phyloP scores from a whole-genome alignment of 2,329 filamentous ascomycete species.

The Chrysoporthe cubensis region DNA sequence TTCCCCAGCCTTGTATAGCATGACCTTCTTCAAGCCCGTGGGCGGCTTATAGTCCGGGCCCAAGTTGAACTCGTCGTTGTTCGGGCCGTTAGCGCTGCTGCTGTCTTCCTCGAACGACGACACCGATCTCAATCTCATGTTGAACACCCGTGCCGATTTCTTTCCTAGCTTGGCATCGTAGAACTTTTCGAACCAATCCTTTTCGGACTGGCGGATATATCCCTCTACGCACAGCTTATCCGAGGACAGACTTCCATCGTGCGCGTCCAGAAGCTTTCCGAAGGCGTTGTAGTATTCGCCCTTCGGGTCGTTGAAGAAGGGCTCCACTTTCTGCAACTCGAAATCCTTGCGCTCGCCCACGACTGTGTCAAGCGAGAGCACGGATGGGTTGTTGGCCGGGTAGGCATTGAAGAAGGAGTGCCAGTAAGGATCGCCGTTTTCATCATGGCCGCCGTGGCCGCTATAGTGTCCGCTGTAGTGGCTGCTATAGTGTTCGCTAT shows the following conservation, averaged over 20 bases:
- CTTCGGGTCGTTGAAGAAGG: conserved; percentile 68
- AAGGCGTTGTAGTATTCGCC: conserved; percentile 65
- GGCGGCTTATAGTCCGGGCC: conserved; percentile 60
- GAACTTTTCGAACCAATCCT: conserved; percentile 66
- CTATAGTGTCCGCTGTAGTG: conserved; percentile 32
- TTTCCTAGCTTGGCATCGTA: conserved; percentile 61
- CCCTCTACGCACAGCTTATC: conserved; percentile 66
- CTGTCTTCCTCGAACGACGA: conserved; percentile 19
- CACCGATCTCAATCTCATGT: conserved; percentile 35
- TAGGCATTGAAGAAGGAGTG: not conserved
- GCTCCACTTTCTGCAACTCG: conserved; percentile 67
- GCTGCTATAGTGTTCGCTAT: not conserved
- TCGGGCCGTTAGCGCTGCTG: no score
- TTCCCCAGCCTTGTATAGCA: conserved; percentile 62
- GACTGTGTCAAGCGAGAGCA: conserved; percentile 58
- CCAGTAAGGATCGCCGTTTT: not conserved
- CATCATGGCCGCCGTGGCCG: conserved; percentile 35
- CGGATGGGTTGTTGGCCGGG: conserved; percentile 29
- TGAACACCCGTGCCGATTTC: conserved; percentile 11
- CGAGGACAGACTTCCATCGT: conserved; percentile 60
- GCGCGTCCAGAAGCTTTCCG: conserved; percentile 57
- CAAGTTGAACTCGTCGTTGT: conserved; percentile 54
- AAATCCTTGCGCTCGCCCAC: conserved; percentile 65
- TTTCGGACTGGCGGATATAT: conserved; percentile 67
- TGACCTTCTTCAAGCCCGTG: conserved; percentile 54